A percentile compares a stretch with the other conserved stretches of the same genome.
These are phyloP conservation scores for Phyllosticta citrichinensis DNA, from an alignment of 2,329 filamentous ascomycete species.

Conservation along the genomic window DNA sequence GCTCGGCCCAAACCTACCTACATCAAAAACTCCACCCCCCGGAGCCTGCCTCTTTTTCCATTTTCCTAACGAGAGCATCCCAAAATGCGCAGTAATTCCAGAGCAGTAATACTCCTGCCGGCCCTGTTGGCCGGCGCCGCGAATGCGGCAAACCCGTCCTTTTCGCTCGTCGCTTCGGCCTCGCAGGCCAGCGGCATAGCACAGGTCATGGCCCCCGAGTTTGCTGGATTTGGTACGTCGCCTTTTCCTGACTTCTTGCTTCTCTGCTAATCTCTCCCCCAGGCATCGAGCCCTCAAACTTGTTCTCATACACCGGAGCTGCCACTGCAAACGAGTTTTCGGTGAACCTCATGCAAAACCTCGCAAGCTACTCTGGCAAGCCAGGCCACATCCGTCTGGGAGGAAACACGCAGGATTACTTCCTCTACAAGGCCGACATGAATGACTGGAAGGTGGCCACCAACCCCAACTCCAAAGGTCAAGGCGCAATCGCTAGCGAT, in stretches of 20 bases:
- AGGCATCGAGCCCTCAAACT: slow-evolving; percentile 43
- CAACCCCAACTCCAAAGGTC: slow-evolving; percentile 30
- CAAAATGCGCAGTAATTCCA: neutral
- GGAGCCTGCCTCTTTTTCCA: neutral
- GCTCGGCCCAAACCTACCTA: too few relatives aligned
- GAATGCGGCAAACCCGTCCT: slow-evolving; percentile 20
- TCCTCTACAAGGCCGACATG: slow-evolving; percentile 33
- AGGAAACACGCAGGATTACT: slow-evolving; percentile 43
- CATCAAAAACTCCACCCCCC: too few relatives aligned
- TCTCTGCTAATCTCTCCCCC: neutral
- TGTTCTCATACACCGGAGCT: slow-evolving; percentile 41
- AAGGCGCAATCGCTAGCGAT: slow-evolving; percentile 33
- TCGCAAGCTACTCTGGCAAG: slow-evolving; percentile 39
- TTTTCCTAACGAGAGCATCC: neutral
- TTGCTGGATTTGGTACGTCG: slow-evolving; percentile 5
- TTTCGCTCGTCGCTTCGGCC: slow-evolving; percentile 22
- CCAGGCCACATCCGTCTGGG: slow-evolving; percentile 41
- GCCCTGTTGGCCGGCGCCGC: neutral
- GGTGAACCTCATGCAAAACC: slow-evolving; percentile 39
- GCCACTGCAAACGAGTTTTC: slow-evolving; percentile 34
- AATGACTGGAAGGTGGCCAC: slow-evolving; percentile 26
- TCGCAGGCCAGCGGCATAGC: slow-evolving; percentile 15
- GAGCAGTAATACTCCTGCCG: neutral
- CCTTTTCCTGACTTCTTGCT: slow-evolving; percentile 33
- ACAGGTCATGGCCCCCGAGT: slow-evolving; percentile 2